Conservation (phyloP, 371 early-diverging fungal genomes). For the Mortierella sp. region DNA sequence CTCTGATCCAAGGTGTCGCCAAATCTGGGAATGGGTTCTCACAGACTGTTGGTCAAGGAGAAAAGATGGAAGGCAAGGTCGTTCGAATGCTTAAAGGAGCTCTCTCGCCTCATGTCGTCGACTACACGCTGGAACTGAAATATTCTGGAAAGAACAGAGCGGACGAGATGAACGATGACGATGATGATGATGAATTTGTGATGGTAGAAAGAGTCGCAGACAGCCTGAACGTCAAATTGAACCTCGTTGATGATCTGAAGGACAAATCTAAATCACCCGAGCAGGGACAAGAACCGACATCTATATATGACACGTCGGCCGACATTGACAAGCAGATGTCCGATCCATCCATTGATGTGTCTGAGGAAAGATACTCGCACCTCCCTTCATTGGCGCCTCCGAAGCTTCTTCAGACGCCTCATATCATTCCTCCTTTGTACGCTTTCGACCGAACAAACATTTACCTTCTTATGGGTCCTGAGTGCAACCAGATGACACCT, state of each 20-base stretch:
- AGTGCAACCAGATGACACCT: constrained; percentile 30
- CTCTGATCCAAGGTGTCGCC: constrained; percentile 62
- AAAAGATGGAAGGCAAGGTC: constrained; percentile 63
- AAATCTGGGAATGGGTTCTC: constrained; percentile 61
- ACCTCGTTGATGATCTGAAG: not conserved
- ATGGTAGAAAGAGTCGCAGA: constrained; percentile 25
- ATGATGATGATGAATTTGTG: constrained; percentile 16
- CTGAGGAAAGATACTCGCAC: constrained; percentile 12
- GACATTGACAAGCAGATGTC: constrained; percentile 10
- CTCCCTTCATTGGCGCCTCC: constrained; percentile 18
- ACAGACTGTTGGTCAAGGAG: constrained; percentile 58
- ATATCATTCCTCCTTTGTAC: constrained; percentile 57
- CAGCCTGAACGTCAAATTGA: constrained; percentile 14
- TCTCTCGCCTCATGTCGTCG: constrained; percentile 57
- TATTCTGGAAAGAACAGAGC: constrained; percentile 12
- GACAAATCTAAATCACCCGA: not conserved
- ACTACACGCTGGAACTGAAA: constrained; percentile 57
- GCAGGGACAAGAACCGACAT: constrained; percentile 26
- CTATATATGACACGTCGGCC: constrained; percentile 22
- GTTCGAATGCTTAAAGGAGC: constrained; percentile 62
- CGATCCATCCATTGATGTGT: not conserved
- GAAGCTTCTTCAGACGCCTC: constrained; percentile 57
- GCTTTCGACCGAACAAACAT: constrained; percentile 58
- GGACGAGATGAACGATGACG: constrained; percentile 1
- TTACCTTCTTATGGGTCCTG: constrained; percentile 54